Percentiles rank a stretch among this genome's conserved stretches.
Evolutionary conservation across 768 basidiomycete genomes (phyloP).

Genomic region (Rubroboletus pulcherrimus): DNA sequence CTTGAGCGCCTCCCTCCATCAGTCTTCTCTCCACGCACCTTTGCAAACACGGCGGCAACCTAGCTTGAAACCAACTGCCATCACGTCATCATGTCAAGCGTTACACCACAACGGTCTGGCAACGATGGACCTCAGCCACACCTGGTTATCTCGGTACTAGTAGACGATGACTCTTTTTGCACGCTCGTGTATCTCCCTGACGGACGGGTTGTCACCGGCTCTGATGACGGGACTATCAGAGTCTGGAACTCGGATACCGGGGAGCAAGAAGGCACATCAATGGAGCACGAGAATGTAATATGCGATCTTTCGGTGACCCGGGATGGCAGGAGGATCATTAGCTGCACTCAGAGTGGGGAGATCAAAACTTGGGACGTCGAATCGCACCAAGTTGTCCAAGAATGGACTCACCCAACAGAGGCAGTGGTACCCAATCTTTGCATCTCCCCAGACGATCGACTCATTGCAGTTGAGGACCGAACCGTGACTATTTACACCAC

Average conservation of each 20-base stretch:
- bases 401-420: not conserved
- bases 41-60: not conserved
- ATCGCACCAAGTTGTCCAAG: not conserved
- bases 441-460: not conserved
- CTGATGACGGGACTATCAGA: not conserved
- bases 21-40: not conserved
- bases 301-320: not conserved
- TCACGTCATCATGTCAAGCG: not conserved
- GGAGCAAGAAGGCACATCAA: not conserved
- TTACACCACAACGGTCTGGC: not conserved
- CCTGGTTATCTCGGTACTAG: not conserved
- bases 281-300: not conserved
- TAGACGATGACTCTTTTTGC: rapidly evolving
- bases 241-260: not conserved
- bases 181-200: conserved; percentile 5
- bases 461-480: not conserved
- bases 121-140: not conserved
- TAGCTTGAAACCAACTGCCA: not conserved
- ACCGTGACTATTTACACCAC: not conserved
- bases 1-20: too few relatives aligned
- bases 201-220: not conserved
- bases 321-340: not conserved
- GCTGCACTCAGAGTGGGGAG: not conserved
- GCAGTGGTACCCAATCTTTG: not conserved
- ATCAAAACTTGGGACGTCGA: conserved; percentile 1